Conservation (phyloP, 257 asterid species). For the Solanum pimpinellifolium region DNA sequence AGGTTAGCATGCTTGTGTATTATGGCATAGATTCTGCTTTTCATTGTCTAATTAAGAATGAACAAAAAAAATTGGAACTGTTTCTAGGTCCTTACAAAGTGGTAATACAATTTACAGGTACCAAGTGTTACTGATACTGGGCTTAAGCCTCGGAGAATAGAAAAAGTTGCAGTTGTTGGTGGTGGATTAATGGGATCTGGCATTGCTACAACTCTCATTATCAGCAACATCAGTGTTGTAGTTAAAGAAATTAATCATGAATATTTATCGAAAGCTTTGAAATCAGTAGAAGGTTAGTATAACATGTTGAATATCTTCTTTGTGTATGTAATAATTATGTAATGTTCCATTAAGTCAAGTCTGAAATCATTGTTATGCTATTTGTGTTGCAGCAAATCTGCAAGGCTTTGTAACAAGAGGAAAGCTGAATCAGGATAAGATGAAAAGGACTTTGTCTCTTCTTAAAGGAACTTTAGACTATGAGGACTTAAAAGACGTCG, state of each 20-base stretch:
- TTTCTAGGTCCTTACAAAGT: not conserved
- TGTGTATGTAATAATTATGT: not conserved
- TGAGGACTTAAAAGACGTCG: conserved; percentile 27
- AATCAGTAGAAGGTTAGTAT: conserved; percentile 1
- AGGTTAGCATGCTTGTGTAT: conserved; percentile 8
- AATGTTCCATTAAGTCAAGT: not conserved
- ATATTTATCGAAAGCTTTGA: conserved; percentile 7
- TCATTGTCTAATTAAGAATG: not conserved
- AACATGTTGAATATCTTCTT: not conserved
- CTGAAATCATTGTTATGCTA: not conserved
- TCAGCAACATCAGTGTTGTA: conserved; percentile 24
- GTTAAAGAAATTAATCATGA: conserved; percentile 26
- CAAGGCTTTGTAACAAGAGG: conserved; percentile 22
- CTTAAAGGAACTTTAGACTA: conserved; percentile 32
- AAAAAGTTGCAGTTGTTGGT: conserved; percentile 40
- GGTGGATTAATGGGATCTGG: conserved; percentile 40
- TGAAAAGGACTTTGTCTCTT: conserved; percentile 16
- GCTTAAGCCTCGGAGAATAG: conserved; percentile 32
- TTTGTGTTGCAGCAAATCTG: conserved; percentile 16
- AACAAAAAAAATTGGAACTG: not conserved
- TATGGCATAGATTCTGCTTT: not conserved
- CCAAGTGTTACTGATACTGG: conserved; percentile 30
- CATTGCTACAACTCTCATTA: conserved; percentile 27
- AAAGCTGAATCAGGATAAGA: conserved; percentile 10
- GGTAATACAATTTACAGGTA: conserved; percentile 14